These are phyloP conservation scores for Ustilago lituana DNA, from an alignment of 1,284 basidiomycete species.

Conservation along the genomic window DNA sequence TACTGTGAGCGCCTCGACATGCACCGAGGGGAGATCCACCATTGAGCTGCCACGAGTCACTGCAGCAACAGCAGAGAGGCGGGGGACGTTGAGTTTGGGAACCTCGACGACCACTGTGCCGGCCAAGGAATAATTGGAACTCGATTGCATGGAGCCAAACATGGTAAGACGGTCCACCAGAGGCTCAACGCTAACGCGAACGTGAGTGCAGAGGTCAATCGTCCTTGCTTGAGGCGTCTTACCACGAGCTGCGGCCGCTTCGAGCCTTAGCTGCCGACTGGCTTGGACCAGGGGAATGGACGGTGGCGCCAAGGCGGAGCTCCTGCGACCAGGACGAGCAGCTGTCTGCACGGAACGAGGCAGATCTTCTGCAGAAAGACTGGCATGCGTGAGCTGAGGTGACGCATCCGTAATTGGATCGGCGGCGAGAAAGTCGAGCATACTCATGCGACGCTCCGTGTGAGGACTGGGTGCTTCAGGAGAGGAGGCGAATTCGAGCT, in stretches of 20 bases:
- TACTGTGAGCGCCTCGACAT: slow-evolving; percentile 50
- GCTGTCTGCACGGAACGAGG: slow-evolving; percentile 6
- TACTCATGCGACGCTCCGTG: slow-evolving; percentile 37
- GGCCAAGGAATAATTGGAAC: slow-evolving; percentile 65
- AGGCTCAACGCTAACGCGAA: slow-evolving; percentile 47
- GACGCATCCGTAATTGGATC: slow-evolving; percentile 1
- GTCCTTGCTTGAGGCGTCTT: slow-evolving; percentile 11
- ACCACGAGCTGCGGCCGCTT: slow-evolving; percentile 8
- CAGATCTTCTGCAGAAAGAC: slow-evolving; percentile 31
- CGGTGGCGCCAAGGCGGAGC: slow-evolving; percentile 4
- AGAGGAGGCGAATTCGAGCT: slow-evolving; percentile 20
- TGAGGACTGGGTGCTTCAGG: slow-evolving; percentile 5
- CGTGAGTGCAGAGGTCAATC: slow-evolving; percentile 23
- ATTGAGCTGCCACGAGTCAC: slow-evolving; percentile 17
- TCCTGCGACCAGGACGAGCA: not conserved
- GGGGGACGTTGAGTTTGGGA: slow-evolving; percentile 29
- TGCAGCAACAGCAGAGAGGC: slow-evolving; percentile 27
- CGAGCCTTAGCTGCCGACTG: slow-evolving; percentile 21
- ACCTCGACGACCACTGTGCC: slow-evolving; percentile 52
- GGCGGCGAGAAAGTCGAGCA: slow-evolving; percentile 44
- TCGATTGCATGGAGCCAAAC: slow-evolving; percentile 66
- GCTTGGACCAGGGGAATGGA: slow-evolving; percentile 40
- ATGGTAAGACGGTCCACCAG: slow-evolving; percentile 57
- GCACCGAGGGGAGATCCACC: slow-evolving; percentile 23
- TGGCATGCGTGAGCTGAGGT: slow-evolving; percentile 11